phyloP scores from a whole-genome alignment of 1,139 yeast genomes.

The Diutina rugosa region DNA sequence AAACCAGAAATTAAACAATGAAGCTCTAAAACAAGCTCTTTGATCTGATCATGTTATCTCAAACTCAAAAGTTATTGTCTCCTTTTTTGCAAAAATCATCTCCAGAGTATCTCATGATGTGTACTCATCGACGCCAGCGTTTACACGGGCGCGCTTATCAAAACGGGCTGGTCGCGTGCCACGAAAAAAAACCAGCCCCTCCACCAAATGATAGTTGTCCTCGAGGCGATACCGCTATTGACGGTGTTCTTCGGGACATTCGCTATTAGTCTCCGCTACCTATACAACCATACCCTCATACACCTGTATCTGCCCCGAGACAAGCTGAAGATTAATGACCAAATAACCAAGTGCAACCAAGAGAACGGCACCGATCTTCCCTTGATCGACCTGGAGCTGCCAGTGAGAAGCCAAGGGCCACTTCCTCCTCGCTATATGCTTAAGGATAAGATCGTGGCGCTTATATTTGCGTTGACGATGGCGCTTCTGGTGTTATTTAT shows the following conservation, averaged over 20 bases:
- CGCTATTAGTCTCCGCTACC: constrained; percentile 12
- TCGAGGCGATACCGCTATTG: constrained; percentile 8
- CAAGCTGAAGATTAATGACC: constrained; percentile 12
- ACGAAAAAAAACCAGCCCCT: not conserved
- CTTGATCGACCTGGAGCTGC: constrained; percentile 10
- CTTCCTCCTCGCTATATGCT: constrained; percentile 1
- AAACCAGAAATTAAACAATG: not conserved
- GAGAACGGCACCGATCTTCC: constrained; percentile 9
- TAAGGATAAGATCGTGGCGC: constrained; percentile 11
- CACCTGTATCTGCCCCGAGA: constrained; percentile 6
- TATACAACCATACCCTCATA: constrained; percentile 16
- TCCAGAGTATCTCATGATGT: not conserved
- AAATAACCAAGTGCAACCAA: constrained; percentile 8
- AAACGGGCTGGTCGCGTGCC: not conserved
- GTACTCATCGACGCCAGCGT: not conserved
- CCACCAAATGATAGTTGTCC: not conserved
- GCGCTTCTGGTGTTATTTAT: constrained; percentile 22
- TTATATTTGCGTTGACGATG: constrained; percentile 17
- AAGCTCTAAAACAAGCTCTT: too few relatives aligned
- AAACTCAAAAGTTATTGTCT: too few relatives aligned
- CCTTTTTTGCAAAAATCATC: too few relatives aligned
- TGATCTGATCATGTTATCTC: too few relatives aligned
- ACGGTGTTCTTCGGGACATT: constrained; percentile 6
- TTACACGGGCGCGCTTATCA: not conserved
- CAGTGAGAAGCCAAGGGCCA: constrained; percentile 8